Base-by-base conservation (phyloP, 352 stramenopile species). In the Globisporangium middletonii region DNA sequence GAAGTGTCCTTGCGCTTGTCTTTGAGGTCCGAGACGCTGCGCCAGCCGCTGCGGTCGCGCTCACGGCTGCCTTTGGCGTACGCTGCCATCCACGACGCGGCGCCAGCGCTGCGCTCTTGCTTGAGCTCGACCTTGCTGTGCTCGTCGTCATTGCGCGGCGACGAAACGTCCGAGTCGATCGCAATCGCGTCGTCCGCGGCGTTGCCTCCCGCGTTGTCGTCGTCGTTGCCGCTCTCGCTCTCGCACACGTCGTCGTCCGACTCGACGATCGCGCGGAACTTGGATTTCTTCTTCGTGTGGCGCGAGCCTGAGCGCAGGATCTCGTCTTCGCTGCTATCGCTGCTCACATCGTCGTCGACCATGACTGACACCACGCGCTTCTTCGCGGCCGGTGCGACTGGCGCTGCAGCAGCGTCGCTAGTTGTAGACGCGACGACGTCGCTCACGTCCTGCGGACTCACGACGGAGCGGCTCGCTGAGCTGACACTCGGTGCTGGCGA, bases 181-280 rank as follows among this genome's bases (percentile, higher is more conserved):
- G 53, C 59, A 41, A 72, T 59, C 12, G 62, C 60, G 49, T 69
- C 43, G 16, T 64, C 53, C 4, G 67, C 59, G 0, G 55, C 53
- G 3, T 51, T 51, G 3, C 57, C 52, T 11, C 9, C 26, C 16
- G 6, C 33, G 5, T 45, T 44, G 30, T 16, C 28, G 18, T 4
- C 30, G 41, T 37, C 19, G 9, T 53, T 57, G 2, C 51, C 48
- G 0, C 73, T 60, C 2, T 62, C 62, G 0, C 67, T 54, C 0
- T 72, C 68, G 15, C 69, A 54, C 9, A 68, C 57, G 8, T 81
- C 73, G 2, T 72, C 79, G 12, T 89, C 79, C 7, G 79, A 90
- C 44, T 90, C 79, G 19, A 87, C 64, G 63, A 90, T 90, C 2
- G 71, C 75, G 4, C 79, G 66, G 13, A 73, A 64, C 50, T 79